Percentiles rank a stretch among this genome's conserved stretches.
phyloP scores from a whole-genome alignment of 495 filamentous ascomycete genomes.

The Tuber melanosporum region DNA sequence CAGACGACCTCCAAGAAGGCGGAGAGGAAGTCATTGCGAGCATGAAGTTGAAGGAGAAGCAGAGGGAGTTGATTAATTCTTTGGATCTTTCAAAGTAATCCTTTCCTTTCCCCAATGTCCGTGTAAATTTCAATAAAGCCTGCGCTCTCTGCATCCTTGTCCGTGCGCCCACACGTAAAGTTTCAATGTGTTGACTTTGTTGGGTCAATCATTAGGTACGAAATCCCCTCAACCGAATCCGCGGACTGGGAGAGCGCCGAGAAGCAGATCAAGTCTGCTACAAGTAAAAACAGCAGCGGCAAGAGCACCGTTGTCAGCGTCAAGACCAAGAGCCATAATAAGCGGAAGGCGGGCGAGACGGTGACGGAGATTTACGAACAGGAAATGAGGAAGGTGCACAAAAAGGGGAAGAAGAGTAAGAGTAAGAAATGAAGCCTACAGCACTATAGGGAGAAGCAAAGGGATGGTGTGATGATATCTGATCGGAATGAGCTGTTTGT shows the following conservation, averaged over 20 bases:
- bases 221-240: slow-evolving; percentile 60
- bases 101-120: slow-evolving; percentile 13
- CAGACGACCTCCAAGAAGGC: slow-evolving; percentile 82
- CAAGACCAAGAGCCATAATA: slow-evolving; percentile 60
- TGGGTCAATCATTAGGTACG: slow-evolving; percentile 56
- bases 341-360: slow-evolving; percentile 72
- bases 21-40: slow-evolving; percentile 65
- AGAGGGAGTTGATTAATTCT: slow-evolving; percentile 78
- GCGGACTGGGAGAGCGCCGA: slow-evolving; percentile 78
- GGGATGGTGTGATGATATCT: background rate
- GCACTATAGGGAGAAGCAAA: background rate
- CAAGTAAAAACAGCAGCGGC: slow-evolving; percentile 49
- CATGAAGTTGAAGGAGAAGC: slow-evolving; percentile 59
- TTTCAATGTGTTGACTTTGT: slow-evolving; percentile 48
- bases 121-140: background rate
- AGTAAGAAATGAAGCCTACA: slow-evolving; percentile 28
- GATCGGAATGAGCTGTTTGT: background rate
- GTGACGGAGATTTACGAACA: slow-evolving; percentile 55
- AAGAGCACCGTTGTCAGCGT: slow-evolving; percentile 73
- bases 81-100: slow-evolving; percentile 81
- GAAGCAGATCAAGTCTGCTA: slow-evolving; percentile 58
- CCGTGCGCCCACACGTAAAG: background rate
- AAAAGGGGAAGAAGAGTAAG: slow-evolving; percentile 55
- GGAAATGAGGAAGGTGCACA: slow-evolving; percentile 51
- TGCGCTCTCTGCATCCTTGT: background rate